Conservation (phyloP, 371 early-diverging fungal genomes). For the Mucor lusitanicus region DNA sequence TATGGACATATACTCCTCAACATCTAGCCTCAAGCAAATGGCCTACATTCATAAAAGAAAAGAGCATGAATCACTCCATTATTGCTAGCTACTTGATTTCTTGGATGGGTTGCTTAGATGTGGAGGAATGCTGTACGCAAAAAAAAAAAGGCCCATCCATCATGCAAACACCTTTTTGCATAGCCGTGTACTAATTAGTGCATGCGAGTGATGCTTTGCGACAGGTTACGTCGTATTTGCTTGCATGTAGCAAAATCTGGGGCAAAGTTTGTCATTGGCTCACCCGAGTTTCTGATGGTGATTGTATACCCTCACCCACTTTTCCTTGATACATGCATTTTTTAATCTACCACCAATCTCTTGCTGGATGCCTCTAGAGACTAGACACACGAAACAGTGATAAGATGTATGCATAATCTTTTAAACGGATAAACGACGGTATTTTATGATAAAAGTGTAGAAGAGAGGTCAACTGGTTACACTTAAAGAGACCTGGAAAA, state of each 20-base stretch:
- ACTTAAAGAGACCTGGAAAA: neutral
- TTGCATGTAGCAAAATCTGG: neutral
- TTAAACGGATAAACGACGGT: neutral
- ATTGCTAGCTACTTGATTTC: too few species aligned
- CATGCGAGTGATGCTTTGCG: neutral
- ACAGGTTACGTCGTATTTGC: neutral
- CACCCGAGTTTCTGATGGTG: neutral
- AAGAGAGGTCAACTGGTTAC: neutral
- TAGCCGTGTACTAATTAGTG: neutral
- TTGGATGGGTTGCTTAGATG: too few species aligned
- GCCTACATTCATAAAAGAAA: too few species aligned
- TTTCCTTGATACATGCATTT: neutral
- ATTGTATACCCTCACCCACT: neutral
- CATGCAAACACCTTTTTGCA: neutral
- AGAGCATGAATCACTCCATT: too few species aligned
- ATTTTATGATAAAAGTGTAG: neutral
- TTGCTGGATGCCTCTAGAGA: neutral
- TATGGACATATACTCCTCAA: too few species aligned
- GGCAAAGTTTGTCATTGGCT: slow-evolving; percentile 1
- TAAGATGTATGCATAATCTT: neutral
- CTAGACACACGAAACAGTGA: neutral
- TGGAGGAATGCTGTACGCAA: neutral
- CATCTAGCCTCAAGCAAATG: too few species aligned
- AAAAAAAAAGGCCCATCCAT: neutral
- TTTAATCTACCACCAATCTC: neutral